phyloP scores from a whole-genome alignment of 768 basidiomycete genomes.

The Sarcodon sp. region DNA sequence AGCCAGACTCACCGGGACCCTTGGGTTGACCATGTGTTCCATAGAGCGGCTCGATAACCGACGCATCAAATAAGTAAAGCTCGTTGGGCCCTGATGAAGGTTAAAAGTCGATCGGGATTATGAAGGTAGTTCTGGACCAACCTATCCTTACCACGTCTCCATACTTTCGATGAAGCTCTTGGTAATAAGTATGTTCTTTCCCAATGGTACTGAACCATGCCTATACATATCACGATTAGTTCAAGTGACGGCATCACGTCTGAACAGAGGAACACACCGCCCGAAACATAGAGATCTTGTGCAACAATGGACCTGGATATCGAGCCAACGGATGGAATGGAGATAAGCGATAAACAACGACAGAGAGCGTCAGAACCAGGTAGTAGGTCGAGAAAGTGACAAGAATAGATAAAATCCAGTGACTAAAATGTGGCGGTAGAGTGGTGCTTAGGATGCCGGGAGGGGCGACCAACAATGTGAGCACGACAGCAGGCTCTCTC shows the following conservation, averaged over 20 bases:
- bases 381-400: background rate
- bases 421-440: no score
- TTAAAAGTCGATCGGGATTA: background rate
- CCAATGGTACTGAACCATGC: slow-evolving; percentile 8
- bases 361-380: background rate
- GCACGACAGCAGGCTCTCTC: no score
- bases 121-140: background rate
- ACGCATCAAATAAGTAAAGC: slow-evolving; percentile 4
- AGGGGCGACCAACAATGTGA: no score
- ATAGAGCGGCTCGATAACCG: slow-evolving; percentile 2
- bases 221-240: no score
- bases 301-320: slow-evolving; percentile 4
- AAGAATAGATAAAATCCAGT: background rate
- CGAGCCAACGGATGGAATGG: slow-evolving; percentile 8
- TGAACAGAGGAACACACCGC: no score
- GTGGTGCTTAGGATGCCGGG: no score
- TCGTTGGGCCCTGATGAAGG: slow-evolving; percentile 6
- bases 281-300: slow-evolving; percentile 3
- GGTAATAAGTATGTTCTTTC: slow-evolving; percentile 9
- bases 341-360: slow-evolving; percentile 7
- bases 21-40: slow-evolving; percentile 4
- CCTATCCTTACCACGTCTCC: slow-evolving; percentile 12
- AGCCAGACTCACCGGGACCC: slow-evolving; percentile 2
- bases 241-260: no score
- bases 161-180: slow-evolving; percentile 10